phyloP scores from a whole-genome alignment of 1,139 yeast genomes.

The Pichia cactophila region DNA sequence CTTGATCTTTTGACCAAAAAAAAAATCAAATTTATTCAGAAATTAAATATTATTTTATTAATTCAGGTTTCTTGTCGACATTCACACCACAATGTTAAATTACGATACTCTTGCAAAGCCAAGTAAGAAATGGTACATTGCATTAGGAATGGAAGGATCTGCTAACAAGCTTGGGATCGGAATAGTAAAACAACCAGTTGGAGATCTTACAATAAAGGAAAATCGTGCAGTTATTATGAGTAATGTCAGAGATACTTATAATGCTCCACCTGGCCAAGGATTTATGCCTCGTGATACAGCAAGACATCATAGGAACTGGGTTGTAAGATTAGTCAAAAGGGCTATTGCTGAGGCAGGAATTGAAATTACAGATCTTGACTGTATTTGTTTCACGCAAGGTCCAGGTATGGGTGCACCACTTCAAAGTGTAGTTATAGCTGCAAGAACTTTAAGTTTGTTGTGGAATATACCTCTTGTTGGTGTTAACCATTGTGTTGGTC shows the following conservation, averaged over 20 bases:
- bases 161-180: slow-evolving; percentile 97
- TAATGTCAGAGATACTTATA: slow-evolving; percentile 87
- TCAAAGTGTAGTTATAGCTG: slow-evolving; percentile 88
- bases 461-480: slow-evolving; percentile 87
- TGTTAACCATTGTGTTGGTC: slow-evolving; percentile 96
- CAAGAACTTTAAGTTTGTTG: slow-evolving; percentile 72
- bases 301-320: slow-evolving; percentile 93
- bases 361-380: slow-evolving; percentile 58
- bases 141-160: slow-evolving; percentile 91
- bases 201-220: slow-evolving; percentile 36
- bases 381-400: slow-evolving; percentile 93
- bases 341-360: slow-evolving; percentile 62
- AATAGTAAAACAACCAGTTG: slow-evolving; percentile 61
- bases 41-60: neutral
- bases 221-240: slow-evolving; percentile 72
- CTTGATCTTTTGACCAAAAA: neutral
- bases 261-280: slow-evolving; percentile 98
- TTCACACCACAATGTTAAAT: slow-evolving; percentile 10
- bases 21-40: neutral
- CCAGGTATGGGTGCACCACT: slow-evolving; percentile 99
- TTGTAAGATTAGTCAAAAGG: slow-evolving; percentile 62
- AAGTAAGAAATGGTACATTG: slow-evolving; percentile 50
- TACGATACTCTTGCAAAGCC: slow-evolving; percentile 27
- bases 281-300: slow-evolving; percentile 95
- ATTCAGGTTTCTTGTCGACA: neutral